Base-by-base conservation (phyloP, 2,329 filamentous ascomycete species). In the Fusarium redolens region DNA sequence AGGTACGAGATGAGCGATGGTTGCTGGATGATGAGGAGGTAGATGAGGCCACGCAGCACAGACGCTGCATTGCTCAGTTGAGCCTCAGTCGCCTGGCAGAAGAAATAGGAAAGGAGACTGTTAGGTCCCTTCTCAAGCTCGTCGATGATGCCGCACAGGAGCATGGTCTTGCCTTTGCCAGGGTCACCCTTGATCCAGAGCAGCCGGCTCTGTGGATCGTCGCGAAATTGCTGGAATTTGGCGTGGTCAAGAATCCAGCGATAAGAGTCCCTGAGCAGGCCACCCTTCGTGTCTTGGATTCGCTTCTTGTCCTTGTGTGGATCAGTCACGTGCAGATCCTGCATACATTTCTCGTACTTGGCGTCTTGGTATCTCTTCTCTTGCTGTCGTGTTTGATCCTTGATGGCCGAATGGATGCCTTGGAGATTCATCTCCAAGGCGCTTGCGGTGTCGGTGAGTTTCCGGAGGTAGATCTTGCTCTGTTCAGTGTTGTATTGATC, bases 151-250 rank as follows among this genome's bases (percentile, higher is more conserved):
- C 82, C 81, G 17, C 79, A 82, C 0, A 85, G 56, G 1, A 85
- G 69, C 81, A 85, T 85, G 0, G 83, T 85, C 71, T 85, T 86
- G 6, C 83, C 84, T 40, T 83, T 85, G 5, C 84, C 83, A 1
- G 37, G 37, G 37, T 18, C 17, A 7, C 37, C 37, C 1, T 18
- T 38, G 4, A 38, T 38, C 17, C 37, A 83, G 78, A 47, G 80
- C 79, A 0, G 81, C 82, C 22, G 12, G 20, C 38, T 40, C 38
- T 40, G 38, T 10, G 20, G 38, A 40, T 40, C 20, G 38, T 40
- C 8, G 31, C 31, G 31, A 74, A 40, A 76, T 41, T 25, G 22
- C 7, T 44, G 15, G 28, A 80, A 83, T 0, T 76, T 50, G 0
- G 50, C 17, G 31, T 79, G 54, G 0, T 77, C 61, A 3, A 85